These are phyloP conservation scores for Suhomyces terraborum DNA, from an alignment of 1,139 yeast genomes.

Conservation along the genomic window DNA sequence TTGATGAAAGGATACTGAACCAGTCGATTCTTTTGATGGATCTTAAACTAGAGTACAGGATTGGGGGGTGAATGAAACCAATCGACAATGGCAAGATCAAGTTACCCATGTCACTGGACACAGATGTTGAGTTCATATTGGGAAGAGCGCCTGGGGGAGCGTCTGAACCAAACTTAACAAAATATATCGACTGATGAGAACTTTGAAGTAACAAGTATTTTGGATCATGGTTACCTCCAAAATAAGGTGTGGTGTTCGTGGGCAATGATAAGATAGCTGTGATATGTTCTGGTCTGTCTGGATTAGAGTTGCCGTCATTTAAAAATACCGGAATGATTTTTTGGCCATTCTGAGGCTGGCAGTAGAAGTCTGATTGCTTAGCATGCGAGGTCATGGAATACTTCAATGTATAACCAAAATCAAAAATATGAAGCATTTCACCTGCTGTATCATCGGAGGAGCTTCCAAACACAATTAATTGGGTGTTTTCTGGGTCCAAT, in stretches of 20 bases:
- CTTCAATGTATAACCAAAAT: slow-evolving; percentile 79
- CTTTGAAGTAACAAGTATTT: slow-evolving; percentile 57
- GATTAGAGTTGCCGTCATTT: slow-evolving; percentile 19
- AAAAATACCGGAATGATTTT: slow-evolving; percentile 35
- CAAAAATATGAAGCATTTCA: slow-evolving; percentile 62
- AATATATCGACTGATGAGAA: slow-evolving; percentile 52
- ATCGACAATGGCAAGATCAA: slow-evolving; percentile 76
- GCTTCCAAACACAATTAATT: slow-evolving; percentile 64
- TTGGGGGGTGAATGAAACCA: slow-evolving; percentile 77
- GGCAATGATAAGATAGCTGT: slow-evolving; percentile 35
- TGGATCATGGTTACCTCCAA: slow-evolving; percentile 72
- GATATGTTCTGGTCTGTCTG: slow-evolving; percentile 28
- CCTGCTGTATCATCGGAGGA: slow-evolving; percentile 32
- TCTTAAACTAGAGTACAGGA: slow-evolving; percentile 55
- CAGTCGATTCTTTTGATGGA: slow-evolving; percentile 67
- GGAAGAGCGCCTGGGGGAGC: slow-evolving; percentile 10
- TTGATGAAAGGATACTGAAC: slow-evolving; percentile 65
- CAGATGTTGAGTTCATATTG: neutral
- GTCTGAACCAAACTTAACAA: slow-evolving; percentile 22
- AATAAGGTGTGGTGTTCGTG: slow-evolving; percentile 54
- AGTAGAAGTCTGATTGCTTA: slow-evolving; percentile 76
- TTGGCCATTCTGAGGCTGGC: slow-evolving; percentile 56
- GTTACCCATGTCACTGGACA: slow-evolving; percentile 52
- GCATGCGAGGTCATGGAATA: slow-evolving; percentile 81
- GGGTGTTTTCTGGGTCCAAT: slow-evolving; percentile 78